Conservation (phyloP, 306 rosid genomes). For the Quercus aquifolioides region DNA sequence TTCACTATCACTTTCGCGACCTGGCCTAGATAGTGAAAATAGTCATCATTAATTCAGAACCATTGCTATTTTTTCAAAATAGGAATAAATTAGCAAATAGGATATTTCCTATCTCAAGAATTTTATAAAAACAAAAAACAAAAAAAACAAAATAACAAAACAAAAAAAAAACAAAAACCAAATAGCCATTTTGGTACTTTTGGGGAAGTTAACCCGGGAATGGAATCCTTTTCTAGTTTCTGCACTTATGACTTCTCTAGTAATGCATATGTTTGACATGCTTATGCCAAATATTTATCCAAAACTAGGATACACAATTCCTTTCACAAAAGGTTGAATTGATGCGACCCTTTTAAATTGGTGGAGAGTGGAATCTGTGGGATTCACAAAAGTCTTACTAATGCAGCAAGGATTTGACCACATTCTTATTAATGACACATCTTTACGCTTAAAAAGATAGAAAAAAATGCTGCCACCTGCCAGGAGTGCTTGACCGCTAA, state of each 20-base stretch:
- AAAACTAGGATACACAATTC: not conserved
- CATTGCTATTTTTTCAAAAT: slow-evolving; percentile 2
- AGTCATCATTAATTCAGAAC: slow-evolving; percentile 17
- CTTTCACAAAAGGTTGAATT: not conserved
- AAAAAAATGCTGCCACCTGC: not conserved
- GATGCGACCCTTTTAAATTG: not conserved
- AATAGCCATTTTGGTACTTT: not conserved
- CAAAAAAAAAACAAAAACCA: not conserved
- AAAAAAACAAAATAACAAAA: not conserved
- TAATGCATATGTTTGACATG: not conserved
- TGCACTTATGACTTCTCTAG: not conserved
- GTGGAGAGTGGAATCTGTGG: not conserved
- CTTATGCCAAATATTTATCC: not conserved
- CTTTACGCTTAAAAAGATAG: not conserved
- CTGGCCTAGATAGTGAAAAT: slow-evolving; percentile 59
- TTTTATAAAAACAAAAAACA: not conserved
- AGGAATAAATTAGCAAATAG: slow-evolving; percentile 9
- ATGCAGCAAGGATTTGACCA: not conserved
- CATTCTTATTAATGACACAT: not conserved
- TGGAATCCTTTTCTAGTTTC: not conserved
- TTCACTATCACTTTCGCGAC: slow-evolving; percentile 84
- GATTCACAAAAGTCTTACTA: not conserved
- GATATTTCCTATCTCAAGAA: not conserved
- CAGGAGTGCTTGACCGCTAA: not conserved
- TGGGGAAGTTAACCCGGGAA: not conserved